Percentiles rank a stretch among this genome's conserved stretches.
These are phyloP conservation scores for Mycena haematopus DNA, from an alignment of 768 basidiomycete genomes.

Conservation along the genomic window DNA sequence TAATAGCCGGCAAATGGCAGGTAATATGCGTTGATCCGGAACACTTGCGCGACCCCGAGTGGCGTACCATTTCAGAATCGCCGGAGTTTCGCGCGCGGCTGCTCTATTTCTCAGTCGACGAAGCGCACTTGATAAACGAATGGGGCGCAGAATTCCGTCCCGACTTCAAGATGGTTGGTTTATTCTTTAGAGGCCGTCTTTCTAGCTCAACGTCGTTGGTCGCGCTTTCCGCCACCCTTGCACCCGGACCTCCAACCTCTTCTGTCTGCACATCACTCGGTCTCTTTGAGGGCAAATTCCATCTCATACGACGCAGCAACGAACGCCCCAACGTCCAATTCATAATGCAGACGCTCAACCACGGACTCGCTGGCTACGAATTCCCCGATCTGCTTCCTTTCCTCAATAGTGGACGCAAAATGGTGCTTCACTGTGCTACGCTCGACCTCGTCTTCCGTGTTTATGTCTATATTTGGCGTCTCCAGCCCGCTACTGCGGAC, in stretches of 20 bases:
- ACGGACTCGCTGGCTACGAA: neutral
- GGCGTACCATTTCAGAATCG: neutral
- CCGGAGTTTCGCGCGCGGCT: neutral
- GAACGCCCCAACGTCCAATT: constrained; percentile 7
- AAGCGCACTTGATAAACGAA: neutral
- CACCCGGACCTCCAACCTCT: neutral
- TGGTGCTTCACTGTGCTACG: neutral
- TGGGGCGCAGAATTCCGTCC: neutral
- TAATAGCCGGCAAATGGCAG: neutral
- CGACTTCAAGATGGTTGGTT: neutral
- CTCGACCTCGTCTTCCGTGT: constrained; percentile 5
- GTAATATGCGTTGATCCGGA: constrained; percentile 3
- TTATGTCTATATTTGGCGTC: constrained; percentile 8
- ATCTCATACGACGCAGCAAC: constrained; percentile 2
- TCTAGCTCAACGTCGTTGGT: neutral
- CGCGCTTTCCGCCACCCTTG: neutral
- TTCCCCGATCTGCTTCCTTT: constrained; percentile 20
- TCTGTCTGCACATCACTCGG: constrained; percentile 1
- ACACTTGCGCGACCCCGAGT: neutral
- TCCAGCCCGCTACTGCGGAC: neutral
- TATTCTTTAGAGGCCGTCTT: neutral
- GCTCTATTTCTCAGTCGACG: neutral
- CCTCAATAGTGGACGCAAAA: constrained; percentile 14
- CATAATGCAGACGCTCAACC: neutral
- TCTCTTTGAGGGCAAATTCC: neutral